These are phyloP conservation scores for Eucalyptus paniculata DNA, from an alignment of 345 rosid species.

Conservation along the genomic window DNA sequence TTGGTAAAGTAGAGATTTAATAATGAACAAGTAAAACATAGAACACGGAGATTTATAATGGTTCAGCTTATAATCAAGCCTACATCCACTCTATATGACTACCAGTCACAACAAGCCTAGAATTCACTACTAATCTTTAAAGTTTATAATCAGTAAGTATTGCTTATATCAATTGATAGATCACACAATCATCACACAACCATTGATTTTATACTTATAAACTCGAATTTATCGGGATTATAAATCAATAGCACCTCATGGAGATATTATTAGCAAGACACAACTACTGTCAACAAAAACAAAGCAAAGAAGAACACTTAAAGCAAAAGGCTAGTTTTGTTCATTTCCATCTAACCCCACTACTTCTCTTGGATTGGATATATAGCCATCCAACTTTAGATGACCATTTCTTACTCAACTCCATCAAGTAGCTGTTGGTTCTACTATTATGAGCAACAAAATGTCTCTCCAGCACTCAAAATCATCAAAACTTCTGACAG, in stretches of 20 bases:
- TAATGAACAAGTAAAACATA: background rate
- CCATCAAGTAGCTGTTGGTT: background rate
- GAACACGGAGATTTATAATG: too few relatives aligned
- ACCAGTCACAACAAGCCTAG: background rate
- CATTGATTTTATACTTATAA: too few relatives aligned
- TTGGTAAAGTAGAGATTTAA: too few relatives aligned
- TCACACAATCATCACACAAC: too few relatives aligned
- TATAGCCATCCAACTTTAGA: background rate
- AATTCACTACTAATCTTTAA: background rate
- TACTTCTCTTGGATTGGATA: background rate
- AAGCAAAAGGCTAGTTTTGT: background rate
- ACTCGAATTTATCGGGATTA: too few relatives aligned
- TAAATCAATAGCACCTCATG: background rate
- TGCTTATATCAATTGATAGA: background rate
- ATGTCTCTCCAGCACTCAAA: background rate
- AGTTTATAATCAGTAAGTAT: background rate
- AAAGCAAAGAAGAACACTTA: background rate
- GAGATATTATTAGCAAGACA: background rate
- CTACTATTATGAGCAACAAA: too few relatives aligned
- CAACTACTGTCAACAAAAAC: background rate
- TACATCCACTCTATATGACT: background rate
- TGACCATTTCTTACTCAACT: background rate
- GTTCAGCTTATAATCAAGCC: background rate
- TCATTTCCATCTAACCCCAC: background rate
- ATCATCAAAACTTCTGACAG: accelerated